Percentiles rank a stretch among this genome's conserved stretches.
Conservation (phyloP, 1,284 basidiomycete species). For the Apiotrichum montevideense region DNA sequence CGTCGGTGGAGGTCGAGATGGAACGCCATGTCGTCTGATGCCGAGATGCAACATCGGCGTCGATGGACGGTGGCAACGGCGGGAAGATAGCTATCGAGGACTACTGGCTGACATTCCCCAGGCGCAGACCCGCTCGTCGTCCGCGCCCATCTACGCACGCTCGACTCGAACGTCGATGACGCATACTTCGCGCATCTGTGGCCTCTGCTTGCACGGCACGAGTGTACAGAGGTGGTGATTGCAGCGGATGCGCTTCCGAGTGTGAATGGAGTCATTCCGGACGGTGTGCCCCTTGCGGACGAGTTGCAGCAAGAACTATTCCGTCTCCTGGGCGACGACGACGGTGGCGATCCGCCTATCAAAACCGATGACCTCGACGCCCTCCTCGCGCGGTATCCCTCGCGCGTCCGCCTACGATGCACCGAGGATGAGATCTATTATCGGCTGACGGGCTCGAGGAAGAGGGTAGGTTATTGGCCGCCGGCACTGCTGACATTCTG, state of each 20-base stretch:
- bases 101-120: conserved; percentile 6
- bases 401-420: conserved; percentile 34
- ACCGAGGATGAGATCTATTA: conserved; percentile 41
- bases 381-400: conserved; percentile 31
- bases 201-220: conserved; percentile 28
- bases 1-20: conserved; percentile 11
- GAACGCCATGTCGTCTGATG: no score
- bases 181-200: conserved; percentile 37
- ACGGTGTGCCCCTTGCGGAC: conserved; percentile 6
- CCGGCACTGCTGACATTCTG: conserved; percentile 13
- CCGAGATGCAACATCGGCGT: not conserved
- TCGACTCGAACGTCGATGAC: conserved; percentile 31
- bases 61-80: no score
- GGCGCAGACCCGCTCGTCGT: conserved; percentile 27
- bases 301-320: conserved; percentile 10
- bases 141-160: conserved; percentile 22
- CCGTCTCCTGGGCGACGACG: conserved; percentile 24
- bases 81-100: not conserved
- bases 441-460: conserved; percentile 36
- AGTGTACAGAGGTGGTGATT: conserved; percentile 27
- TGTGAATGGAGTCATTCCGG: conserved; percentile 20
- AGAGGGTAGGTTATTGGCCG: conserved; percentile 21
- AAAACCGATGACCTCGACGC: conserved; percentile 17
- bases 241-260: conserved; percentile 25
- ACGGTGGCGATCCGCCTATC: conserved; percentile 15